Evolutionary conservation across 2,329 filamentous ascomycete genomes (phyloP), one percentile per base, ranked within the genome.

Genomic region (Aureobasidium subglaciale): DNA sequence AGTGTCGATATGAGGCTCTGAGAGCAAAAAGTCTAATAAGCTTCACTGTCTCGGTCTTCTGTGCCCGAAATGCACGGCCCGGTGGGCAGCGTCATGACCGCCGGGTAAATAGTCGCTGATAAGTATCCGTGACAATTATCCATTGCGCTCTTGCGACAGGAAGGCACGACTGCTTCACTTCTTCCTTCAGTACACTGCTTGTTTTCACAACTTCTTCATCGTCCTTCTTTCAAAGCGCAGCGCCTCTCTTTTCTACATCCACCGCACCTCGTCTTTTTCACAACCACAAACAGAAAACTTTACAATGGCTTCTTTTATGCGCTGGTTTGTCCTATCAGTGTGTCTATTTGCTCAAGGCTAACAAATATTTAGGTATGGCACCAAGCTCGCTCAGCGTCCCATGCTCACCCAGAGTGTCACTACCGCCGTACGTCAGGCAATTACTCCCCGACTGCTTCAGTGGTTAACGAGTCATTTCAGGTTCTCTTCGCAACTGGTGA

Each of bases 401-500:
- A 77, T 97, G 64, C 82, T 96, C 66, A 97, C 92, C 10, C 90
- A 96, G 77, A 88, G 86, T 69, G 75, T 96, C 64, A 95, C 90
- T 56, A 96, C 92, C 35, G 87, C 89, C 46, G 81, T 84, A 70
- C 46, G 71, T 63, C 11, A 4, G 8, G 32, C 5, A n/a, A 27
- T 16, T 16, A 2, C 24, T 25, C 5, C 62, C 42, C 30, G 9
- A 40, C 16, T 13, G 24, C n/a, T 42, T 9, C 35, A 43, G 11
- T 42, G 10, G 24, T 48, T 58, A 37, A 43, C 41, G n/a, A 24
- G 11, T 32, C 20, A 38, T 18, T 20, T 18, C 61, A 84, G 81
- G 70, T 97, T 58, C 85, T 99, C 60, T 99, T 97, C 70, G 91
- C 87, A 57, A 88, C 90, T 13, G 93, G 93, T 65, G 93, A 99